These are phyloP conservation scores for Marsdenia floribunda DNA, from an alignment of 257 asterid species.

Conservation along the genomic window DNA sequence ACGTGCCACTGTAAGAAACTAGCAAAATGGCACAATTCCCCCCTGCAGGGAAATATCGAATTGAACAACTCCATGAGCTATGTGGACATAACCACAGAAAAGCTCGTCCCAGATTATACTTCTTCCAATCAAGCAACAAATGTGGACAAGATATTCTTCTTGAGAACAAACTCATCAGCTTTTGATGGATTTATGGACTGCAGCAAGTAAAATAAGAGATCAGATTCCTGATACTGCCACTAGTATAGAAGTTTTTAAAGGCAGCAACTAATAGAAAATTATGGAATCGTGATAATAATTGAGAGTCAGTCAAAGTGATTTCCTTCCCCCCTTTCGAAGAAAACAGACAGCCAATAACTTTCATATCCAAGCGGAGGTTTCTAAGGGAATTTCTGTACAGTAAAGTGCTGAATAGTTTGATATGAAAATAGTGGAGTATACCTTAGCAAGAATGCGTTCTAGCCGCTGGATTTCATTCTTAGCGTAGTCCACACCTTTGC, in stretches of 20 bases:
- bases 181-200: slow-evolving; percentile 71
- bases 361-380: not conserved
- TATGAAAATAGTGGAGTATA: slow-evolving; percentile 18
- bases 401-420: not conserved
- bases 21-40: slow-evolving; percentile 20
- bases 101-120: slow-evolving; percentile 1
- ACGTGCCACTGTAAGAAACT: slow-evolving; percentile 9
- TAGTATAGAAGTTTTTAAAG: not conserved
- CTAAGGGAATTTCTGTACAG: not conserved
- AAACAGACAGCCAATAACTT: not conserved
- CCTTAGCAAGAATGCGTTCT: slow-evolving; percentile 92
- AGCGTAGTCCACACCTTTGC: slow-evolving; percentile 80
- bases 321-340: not conserved
- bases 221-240: not conserved
- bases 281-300: not conserved
- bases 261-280: not conserved
- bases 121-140: slow-evolving; percentile 42
- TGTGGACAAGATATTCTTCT: slow-evolving; percentile 74
- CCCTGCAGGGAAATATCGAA: slow-evolving; percentile 5
- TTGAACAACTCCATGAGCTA: slow-evolving; percentile 11
- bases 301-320: not conserved
- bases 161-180: slow-evolving; percentile 80
- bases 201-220: slow-evolving; percentile 18
- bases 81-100: not conserved
- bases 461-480: slow-evolving; percentile 69